Evolutionary conservation across 306 rosid genomes (phyloP).

Genomic region (Arachis hypogaea): DNA sequence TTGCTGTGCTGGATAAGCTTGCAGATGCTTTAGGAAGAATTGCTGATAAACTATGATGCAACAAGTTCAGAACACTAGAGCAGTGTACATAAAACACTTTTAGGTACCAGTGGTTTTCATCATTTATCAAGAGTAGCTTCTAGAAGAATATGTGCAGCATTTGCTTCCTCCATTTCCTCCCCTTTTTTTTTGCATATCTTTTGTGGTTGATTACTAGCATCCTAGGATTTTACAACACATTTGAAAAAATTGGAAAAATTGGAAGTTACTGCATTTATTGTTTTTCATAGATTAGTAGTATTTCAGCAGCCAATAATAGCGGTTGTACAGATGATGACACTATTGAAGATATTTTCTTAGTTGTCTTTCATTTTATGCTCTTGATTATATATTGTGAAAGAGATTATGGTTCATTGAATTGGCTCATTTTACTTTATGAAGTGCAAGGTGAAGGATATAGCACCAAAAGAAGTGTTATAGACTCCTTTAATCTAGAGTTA

Average conservation of each 20-base stretch:
- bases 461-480: not conserved
- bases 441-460: not conserved
- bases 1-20: slow-evolving; percentile 89
- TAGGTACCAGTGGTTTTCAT: slow-evolving; percentile 51
- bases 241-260: slow-evolving; percentile 33
- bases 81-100: slow-evolving; percentile 61
- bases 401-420: not conserved
- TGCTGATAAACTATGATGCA: slow-evolving; percentile 81
- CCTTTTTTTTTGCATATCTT: slow-evolving; percentile 18
- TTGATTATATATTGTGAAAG: slow-evolving; percentile 5
- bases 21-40: slow-evolving; percentile 92
- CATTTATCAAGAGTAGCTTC: slow-evolving; percentile 38
- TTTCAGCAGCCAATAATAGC: slow-evolving; percentile 34
- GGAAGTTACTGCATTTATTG: slow-evolving; percentile 47
- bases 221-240: slow-evolving; percentile 47
- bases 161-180: not conserved
- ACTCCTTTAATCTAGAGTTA: not conserved
- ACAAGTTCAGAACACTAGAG: slow-evolving; percentile 27
- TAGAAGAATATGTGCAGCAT: slow-evolving; percentile 38
- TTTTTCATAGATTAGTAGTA: slow-evolving; percentile 38
- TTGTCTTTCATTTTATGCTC: not conserved
- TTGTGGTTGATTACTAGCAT: slow-evolving; percentile 46
- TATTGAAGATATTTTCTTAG: slow-evolving; percentile 28
- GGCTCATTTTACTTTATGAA: not conserved
- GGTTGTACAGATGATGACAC: slow-evolving; percentile 40